A percentile compares a stretch with the other conserved stretches of the same genome.
Evolutionary conservation across 2,329 filamentous ascomycete genomes (phyloP).

Genomic region (Beauveria sp.): DNA sequence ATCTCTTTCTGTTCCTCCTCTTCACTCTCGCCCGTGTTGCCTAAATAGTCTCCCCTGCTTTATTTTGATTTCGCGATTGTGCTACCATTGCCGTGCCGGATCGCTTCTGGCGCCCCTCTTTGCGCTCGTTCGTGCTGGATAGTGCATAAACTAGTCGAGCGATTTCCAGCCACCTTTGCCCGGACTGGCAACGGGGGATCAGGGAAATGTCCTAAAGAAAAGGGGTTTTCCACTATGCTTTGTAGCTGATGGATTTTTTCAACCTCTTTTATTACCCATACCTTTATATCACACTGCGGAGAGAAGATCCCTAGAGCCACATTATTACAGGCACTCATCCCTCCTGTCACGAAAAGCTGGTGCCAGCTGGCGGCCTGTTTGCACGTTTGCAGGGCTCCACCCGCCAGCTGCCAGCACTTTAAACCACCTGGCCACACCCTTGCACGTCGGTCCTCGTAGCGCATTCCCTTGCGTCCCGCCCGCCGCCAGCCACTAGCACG

Average conservation of each 20-base stretch:
- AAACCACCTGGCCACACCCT: background rate
- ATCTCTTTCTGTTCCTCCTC: background rate
- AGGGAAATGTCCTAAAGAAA: no score
- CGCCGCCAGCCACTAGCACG: background rate
- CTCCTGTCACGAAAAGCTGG: background rate
- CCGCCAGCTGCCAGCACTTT: constrained; percentile 6
- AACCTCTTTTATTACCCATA: no score
- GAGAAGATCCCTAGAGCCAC: no score
- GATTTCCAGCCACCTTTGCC: no score
- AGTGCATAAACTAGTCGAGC: no score
- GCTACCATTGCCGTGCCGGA: background rate
- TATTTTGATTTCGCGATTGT: background rate
- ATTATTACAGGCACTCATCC: no score
- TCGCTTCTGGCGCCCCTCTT: background rate
- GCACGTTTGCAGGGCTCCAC: background rate
- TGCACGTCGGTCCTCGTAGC: background rate
- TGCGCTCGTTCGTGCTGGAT: no score
- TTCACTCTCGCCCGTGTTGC: background rate
- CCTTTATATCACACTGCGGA: no score
- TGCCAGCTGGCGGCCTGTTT: background rate
- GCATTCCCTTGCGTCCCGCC: background rate
- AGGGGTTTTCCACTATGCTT: no score
- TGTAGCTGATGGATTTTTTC: no score
- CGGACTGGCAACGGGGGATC: no score
- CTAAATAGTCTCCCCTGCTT: background rate